phyloP scores from a whole-genome alignment of 768 basidiomycete species.

The Boletus barrowsii region DNA sequence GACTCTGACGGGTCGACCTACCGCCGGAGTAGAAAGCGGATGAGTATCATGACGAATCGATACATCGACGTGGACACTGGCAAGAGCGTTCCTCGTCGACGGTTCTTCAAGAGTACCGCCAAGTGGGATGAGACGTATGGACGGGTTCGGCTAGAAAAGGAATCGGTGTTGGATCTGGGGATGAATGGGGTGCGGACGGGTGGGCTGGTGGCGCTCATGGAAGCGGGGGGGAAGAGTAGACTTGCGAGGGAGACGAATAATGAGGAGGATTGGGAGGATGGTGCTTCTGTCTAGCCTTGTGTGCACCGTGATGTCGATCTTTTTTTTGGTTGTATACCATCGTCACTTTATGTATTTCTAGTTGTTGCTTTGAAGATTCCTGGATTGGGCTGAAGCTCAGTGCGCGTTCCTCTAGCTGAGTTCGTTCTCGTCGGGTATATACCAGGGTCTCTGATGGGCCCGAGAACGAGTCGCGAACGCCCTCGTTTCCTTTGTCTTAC shows the following conservation, averaged over 20 bases:
- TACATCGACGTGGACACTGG: constrained; percentile 47
- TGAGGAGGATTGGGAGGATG: constrained; percentile 33
- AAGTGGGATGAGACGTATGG: constrained; percentile 34
- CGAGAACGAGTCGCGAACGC: neutral
- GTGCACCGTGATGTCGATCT: neutral
- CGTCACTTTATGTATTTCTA: constrained; percentile 4
- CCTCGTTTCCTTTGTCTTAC: neutral
- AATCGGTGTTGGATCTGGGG: constrained; percentile 18
- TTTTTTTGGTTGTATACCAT: constrained; percentile 1
- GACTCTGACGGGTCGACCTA: constrained; percentile 50
- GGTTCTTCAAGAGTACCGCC: constrained; percentile 56
- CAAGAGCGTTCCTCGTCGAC: constrained; percentile 37
- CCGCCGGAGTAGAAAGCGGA: constrained; percentile 47
- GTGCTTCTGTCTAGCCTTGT: constrained; percentile 19
- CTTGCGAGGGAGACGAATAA: constrained; percentile 10
- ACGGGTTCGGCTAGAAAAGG: constrained; percentile 23
- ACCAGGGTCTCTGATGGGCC: neutral
- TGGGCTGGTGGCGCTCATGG: constrained; percentile 25
- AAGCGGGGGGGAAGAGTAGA: constrained; percentile 20
- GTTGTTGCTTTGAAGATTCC: neutral
- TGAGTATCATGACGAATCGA: constrained; percentile 66
- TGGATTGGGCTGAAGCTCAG: neutral
- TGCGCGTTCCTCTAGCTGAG: too few species aligned
- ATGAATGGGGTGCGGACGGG: constrained; percentile 10
- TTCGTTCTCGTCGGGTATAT: constrained; percentile 1